Evolutionary conservation across 192 early-diverging fungal species (phyloP), one percentile per base, ranked within the genome.

Genomic region (Obelidium mucronatum): DNA sequence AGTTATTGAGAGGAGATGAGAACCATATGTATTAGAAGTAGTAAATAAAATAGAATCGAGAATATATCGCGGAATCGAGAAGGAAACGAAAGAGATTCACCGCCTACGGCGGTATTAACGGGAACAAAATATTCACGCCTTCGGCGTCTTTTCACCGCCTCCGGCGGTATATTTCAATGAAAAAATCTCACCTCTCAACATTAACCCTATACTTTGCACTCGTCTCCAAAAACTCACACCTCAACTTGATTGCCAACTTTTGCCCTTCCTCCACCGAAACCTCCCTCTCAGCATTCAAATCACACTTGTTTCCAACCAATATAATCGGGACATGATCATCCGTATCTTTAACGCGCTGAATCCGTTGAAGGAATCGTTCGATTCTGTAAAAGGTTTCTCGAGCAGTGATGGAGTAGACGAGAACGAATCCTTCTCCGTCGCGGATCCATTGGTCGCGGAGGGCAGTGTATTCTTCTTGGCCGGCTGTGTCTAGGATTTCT

Each of bases 361-460:
- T 97, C 82, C 97, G 97, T 76, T 97, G 91, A 80, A 92, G 90
- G 81, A 98, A 97, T 26, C 90, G 91, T 37, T 89, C 91, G 74
- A 98, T 92, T 80, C 95, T 92, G 67, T 96, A 94, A 82, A 96
- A 97, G 34, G 95, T 94, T 74, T 91, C 88, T 48, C 95, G 90
- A 30, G 95, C 93, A 61, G 93, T 96, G 75, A 97, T 97, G 64
- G 90, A 92, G 84, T 97, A 98, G 15, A 96, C 94, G 5, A 97
- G 85, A 53, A 98, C 78, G 77, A 98, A 98, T 15, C 95, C 97
- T 81, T 98, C 96, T 48, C 97, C 96, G 63, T 94, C 93, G 19
- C 94, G 91, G 88, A 97, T 97, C 88, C 96, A 98, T 82, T 98
- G 95, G 81, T 98, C 97, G 31, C 96, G 88, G 86, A 98, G 83